These are phyloP conservation scores for Arachis hypogaea DNA, from an alignment of 306 rosid species.

Conservation along the genomic window DNA sequence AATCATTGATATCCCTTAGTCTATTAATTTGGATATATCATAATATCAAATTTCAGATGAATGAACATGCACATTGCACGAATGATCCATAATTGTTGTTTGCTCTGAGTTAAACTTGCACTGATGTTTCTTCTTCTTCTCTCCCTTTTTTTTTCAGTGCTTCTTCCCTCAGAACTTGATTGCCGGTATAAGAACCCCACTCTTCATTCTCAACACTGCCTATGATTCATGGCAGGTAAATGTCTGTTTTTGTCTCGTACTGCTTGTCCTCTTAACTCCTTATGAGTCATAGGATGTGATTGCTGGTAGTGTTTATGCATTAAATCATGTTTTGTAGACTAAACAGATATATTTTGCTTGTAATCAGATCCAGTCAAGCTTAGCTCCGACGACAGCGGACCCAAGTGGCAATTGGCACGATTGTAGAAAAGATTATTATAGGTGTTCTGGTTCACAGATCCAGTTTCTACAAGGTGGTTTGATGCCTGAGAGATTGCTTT, in stretches of 20 bases:
- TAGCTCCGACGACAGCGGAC: conserved; percentile 84
- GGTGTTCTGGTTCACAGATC: conserved; percentile 67
- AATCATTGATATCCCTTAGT: conserved; percentile 35
- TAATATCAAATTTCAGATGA: conserved; percentile 25
- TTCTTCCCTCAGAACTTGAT: conserved; percentile 94
- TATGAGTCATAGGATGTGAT: neutral
- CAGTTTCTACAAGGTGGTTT: conserved; percentile 76
- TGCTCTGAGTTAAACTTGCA: conserved; percentile 26
- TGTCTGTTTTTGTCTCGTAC: neutral
- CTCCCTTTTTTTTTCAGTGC: conserved; percentile 53
- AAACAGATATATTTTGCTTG: conserved; percentile 22
- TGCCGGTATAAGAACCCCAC: conserved; percentile 64
- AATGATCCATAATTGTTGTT: conserved; percentile 27
- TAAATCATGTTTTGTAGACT: conserved; percentile 6
- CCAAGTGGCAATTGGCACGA: conserved; percentile 78
- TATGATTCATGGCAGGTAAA: conserved; percentile 97
- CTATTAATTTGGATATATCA: conserved; percentile 11
- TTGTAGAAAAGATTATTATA: conserved; percentile 75
- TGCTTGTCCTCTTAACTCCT: conserved; percentile 17
- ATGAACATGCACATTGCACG: conserved; percentile 14
- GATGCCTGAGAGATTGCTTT: conserved; percentile 30
- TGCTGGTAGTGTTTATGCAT: neutral
- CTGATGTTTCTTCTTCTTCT: conserved; percentile 7
- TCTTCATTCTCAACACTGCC: conserved; percentile 88
- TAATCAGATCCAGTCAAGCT: conserved; percentile 78